phyloP scores from a whole-genome alignment of 208 protist species.

The Leishmania major region DNA sequence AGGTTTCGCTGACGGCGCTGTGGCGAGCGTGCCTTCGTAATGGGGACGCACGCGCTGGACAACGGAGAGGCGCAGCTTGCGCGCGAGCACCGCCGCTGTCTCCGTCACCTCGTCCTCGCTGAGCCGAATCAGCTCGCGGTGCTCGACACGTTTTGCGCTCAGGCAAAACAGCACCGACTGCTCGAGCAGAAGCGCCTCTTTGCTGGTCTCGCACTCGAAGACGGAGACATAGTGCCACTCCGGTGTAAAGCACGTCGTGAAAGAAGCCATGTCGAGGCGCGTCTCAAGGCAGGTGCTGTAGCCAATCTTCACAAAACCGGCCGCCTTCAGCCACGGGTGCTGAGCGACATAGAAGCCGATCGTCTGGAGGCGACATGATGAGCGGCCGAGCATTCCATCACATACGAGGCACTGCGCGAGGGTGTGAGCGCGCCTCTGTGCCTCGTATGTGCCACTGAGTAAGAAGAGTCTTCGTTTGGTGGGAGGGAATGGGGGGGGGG shows the following conservation, averaged over 20 bases:
- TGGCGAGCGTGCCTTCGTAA: slow-evolving; percentile 4
- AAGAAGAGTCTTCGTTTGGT: not conserved
- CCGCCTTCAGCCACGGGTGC: slow-evolving; percentile 65
- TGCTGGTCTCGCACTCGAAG: slow-evolving; percentile 52
- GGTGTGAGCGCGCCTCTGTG: not conserved
- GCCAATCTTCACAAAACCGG: slow-evolving; percentile 74
- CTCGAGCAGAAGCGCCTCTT: slow-evolving; percentile 73
- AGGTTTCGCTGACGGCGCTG: not conserved
- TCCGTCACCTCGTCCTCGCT: slow-evolving; percentile 40
- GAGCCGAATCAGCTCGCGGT: slow-evolving; percentile 59
- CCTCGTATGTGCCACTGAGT: not conserved
- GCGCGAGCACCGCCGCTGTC: slow-evolving; percentile 37
- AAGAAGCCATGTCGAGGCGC: slow-evolving; percentile 70
- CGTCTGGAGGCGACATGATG: slow-evolving; percentile 12
- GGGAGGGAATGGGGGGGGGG: too few species aligned
- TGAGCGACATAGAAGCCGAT: slow-evolving; percentile 73
- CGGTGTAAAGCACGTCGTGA: slow-evolving; percentile 79
- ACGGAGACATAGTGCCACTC: slow-evolving; percentile 70
- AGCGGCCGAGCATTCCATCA: slow-evolving; percentile 26
- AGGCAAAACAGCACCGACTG: slow-evolving; percentile 75
- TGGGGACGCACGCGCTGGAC: slow-evolving; percentile 15
- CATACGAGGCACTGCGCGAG: not conserved
- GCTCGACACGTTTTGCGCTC: slow-evolving; percentile 47
- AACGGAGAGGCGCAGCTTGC: slow-evolving; percentile 40
- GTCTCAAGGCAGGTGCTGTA: slow-evolving; percentile 59